These are phyloP conservation scores for Eucalyptus caleyi DNA, from an alignment of 345 rosid species.

Conservation along the genomic window DNA sequence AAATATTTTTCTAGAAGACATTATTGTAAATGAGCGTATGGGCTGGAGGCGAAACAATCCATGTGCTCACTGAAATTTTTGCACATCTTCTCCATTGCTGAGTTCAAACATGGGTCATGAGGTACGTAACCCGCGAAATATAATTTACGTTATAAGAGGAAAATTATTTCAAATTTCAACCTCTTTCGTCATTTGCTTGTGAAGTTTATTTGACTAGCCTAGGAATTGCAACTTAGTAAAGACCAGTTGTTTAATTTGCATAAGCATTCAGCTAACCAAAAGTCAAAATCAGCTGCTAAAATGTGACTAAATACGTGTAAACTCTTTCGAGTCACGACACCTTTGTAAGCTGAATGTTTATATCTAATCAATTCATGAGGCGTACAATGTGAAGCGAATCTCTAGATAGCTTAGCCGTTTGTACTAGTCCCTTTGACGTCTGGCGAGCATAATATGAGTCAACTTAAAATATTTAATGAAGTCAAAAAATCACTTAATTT, in stretches of 20 bases:
- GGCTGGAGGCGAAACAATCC: background rate
- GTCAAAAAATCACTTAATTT: background rate
- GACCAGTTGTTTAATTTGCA: background rate
- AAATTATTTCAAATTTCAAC: background rate
- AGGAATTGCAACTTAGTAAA: background rate
- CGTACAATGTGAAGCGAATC: no score
- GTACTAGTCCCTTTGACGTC: background rate
- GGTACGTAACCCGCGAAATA: background rate
- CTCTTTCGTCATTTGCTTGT: background rate
- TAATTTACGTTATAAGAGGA: background rate
- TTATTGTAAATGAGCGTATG: background rate
- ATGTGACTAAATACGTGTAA: background rate
- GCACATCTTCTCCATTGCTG: background rate
- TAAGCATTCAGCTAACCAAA: background rate
- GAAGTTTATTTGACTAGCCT: background rate
- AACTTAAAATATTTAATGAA: background rate
- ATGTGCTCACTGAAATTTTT: background rate
- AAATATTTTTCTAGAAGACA: background rate
- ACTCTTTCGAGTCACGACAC: background rate
- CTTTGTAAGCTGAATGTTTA: background rate
- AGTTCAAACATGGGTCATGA: background rate
- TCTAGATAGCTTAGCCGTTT: background rate
- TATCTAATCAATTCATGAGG: background rate
- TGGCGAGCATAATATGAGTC: background rate
- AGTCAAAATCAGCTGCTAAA: background rate